These are phyloP conservation scores for Plasmodium malariae DNA, from an alignment of 169 alveolate genomes.

Conservation along the genomic window DNA sequence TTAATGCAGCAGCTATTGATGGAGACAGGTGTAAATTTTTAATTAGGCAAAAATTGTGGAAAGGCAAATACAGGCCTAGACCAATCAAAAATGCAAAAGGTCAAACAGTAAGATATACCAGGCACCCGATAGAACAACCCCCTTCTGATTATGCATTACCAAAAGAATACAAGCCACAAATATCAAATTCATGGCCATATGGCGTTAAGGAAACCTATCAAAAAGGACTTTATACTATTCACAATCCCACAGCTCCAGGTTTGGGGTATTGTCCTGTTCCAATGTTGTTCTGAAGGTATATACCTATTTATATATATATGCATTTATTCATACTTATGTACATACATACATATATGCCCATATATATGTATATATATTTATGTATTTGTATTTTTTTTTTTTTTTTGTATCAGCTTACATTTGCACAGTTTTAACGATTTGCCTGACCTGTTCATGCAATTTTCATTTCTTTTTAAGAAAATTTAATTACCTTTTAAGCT, in stretches of 20 bases:
- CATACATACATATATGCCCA: no score
- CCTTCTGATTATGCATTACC: conserved; percentile 83
- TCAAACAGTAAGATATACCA: conserved; percentile 87
- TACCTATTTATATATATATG: not conserved
- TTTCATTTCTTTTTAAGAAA: no score
- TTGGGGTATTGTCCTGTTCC: conserved; percentile 90
- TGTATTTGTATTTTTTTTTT: no score
- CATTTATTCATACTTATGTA: no score
- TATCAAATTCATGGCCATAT: conserved; percentile 86
- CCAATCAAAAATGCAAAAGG: conserved; percentile 86
- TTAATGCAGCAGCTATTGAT: conserved; percentile 88
- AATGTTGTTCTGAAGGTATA: conserved; percentile 75
- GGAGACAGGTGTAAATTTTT: conserved; percentile 90
- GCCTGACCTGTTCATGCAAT: no score
- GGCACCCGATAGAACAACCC: conserved; percentile 90
- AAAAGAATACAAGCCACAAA: conserved; percentile 81
- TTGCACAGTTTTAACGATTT: no score
- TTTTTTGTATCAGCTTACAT: no score
- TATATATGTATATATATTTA: no score
- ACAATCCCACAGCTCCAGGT: conserved; percentile 88
- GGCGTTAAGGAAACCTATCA: conserved; percentile 85
- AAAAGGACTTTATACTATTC: conserved; percentile 84
- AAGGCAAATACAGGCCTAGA: conserved; percentile 87
- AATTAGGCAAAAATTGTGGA: conserved; percentile 90
- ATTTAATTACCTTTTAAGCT: no score